Evolutionary conservation across 1,139 yeast genomes (phyloP).

Genomic region (Geotrichum bryndzae): DNA sequence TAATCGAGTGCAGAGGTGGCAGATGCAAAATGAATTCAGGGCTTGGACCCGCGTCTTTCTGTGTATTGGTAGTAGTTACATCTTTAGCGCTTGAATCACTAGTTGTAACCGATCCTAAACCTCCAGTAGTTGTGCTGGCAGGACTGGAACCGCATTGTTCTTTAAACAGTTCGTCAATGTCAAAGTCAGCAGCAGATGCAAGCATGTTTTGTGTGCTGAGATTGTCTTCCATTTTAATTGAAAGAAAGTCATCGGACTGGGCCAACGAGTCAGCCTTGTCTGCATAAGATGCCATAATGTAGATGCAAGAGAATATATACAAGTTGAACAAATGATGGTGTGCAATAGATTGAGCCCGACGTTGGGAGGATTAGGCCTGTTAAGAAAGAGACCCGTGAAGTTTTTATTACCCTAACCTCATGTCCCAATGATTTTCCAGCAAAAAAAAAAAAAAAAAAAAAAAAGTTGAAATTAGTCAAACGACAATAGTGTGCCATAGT

Average conservation of each 20-base stretch:
- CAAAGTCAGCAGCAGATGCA: conserved; percentile 2
- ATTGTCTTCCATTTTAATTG: neutral
- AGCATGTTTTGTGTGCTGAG: neutral
- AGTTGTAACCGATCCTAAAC: neutral
- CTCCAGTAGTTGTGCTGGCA: neutral
- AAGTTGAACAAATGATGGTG: neutral
- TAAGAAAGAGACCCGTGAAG: neutral
- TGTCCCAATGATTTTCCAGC: neutral
- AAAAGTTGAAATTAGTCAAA: neutral
- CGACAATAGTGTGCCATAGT: neutral
- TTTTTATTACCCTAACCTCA: neutral
- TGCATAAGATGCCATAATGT: neutral
- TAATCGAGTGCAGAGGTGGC: neutral
- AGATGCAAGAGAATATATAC: neutral
- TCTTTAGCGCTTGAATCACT: neutral
- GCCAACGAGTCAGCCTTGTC: neutral
- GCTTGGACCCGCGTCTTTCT: neutral
- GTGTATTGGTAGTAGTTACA: neutral
- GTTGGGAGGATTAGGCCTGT: neutral
- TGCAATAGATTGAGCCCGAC: neutral
- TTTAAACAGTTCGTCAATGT: conserved; percentile 8
- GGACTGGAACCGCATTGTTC: conserved; percentile 1
- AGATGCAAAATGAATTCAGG: conserved; percentile 2
- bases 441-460: neutral
- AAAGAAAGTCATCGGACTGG: neutral